Evolutionary conservation across 2,329 filamentous ascomycete species (phyloP), one percentile per base, ranked within the genome.

Genomic region (Endoconidiophora laricicola): DNA sequence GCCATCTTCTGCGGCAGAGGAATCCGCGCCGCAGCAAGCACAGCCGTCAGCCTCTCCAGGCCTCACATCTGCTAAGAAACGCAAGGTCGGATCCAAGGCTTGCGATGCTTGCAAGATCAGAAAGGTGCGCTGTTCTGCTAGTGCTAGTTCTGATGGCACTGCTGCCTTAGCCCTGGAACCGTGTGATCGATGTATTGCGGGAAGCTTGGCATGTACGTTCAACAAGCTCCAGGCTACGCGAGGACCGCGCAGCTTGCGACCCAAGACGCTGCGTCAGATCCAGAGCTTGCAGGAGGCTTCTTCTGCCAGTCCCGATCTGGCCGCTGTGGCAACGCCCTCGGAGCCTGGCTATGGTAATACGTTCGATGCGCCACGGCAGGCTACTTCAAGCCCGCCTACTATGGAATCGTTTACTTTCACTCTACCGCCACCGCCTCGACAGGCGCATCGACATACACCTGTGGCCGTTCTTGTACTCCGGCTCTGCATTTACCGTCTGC

Each of bases 41-140:
- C 40, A n/a, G 16, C n/a, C 39, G 14, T 12, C 47, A 16, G 14
- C 22, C 39, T 40, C n/a, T 16, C 24, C 39, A 18, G 26, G 7
- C 18, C 18, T 12, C 38, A 39, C 46, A 5, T 9, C 20, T 12
- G 38, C 46, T n/a, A 52, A 52, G 22, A 52, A 52, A 23, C 50
- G 50, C 24, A 52, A 49, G 29, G 26, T 52, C 36, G 46, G 46
- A 5, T 49, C 46, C 14, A 52, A 52, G 26, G 69, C 70, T 9
- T 73, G 70, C 57, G 70, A 73, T 54, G 69, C 65, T 18, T 74
- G 71, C 61, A 72, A 71, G 60, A 65, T 74, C 40, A 65, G 71
- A 49, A 74, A 74, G 60, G 67, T 73, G 52, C 66, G 67, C 44
- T 74, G 71, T 57, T 67, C 66, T 12, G 26, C 26, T 29, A 29